Conservation (phyloP, 495 filamentous ascomycete genomes). For the Acidomyces sp. region DNA sequence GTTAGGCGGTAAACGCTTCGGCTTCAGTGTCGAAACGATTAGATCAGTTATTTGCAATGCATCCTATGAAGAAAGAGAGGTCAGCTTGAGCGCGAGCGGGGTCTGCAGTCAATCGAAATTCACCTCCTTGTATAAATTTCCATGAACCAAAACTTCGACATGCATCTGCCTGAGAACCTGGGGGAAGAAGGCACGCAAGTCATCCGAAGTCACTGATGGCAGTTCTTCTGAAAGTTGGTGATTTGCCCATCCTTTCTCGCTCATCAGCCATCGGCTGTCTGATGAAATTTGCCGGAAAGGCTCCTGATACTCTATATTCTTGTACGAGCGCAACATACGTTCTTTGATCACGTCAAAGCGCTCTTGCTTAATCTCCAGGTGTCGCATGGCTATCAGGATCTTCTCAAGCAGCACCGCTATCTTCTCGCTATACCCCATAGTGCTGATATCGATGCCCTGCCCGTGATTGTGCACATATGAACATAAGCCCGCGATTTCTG, state of each 20-base stretch:
- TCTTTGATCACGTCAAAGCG: conserved; percentile 91
- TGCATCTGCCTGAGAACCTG: conserved; percentile 71
- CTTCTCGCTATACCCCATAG: conserved; percentile 94
- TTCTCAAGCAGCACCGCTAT: conserved; percentile 83
- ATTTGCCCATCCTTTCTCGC: conserved; percentile 63
- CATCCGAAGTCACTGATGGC: conserved; percentile 55
- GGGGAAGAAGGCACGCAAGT: conserved; percentile 64
- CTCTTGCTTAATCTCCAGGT: conserved; percentile 67
- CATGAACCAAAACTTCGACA: conserved; percentile 78
- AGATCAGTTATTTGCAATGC: conserved; percentile 74
- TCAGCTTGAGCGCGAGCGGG: too few relatives aligned
- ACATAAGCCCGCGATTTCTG: conserved; percentile 80
- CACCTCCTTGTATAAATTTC: conserved; percentile 95
- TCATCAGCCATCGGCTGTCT: conserved; percentile 64
- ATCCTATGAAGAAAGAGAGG: too few relatives aligned
- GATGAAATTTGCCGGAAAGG: conserved; percentile 87
- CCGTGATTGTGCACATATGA: conserved; percentile 61
- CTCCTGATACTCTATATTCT: conserved; percentile 75
- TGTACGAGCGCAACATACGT: conserved; percentile 55
- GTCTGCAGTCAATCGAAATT: too few relatives aligned
- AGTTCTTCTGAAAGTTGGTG: conserved; percentile 72
- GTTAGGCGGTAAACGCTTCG: conserved; percentile 55
- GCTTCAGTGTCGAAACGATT: conserved; percentile 65
- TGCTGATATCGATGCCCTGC: conserved; percentile 62
- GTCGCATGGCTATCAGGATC: conserved; percentile 73